Base-by-base conservation (phyloP, 768 basidiomycete genomes). In the Collybia nuda region DNA sequence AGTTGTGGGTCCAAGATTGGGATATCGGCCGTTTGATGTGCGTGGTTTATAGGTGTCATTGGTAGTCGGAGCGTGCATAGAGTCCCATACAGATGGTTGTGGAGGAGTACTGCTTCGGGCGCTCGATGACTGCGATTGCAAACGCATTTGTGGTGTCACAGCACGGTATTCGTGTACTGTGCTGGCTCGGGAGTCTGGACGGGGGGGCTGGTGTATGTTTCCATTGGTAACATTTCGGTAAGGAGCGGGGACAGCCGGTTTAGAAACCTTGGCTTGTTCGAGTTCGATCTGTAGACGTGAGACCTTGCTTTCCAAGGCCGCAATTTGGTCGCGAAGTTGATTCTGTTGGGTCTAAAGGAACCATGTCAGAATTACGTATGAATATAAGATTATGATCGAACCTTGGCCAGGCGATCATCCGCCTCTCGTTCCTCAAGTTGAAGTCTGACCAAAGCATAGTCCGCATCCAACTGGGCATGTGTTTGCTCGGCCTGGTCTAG, bases 381-480 rank as follows among this genome's bases (percentile, higher is more conserved):
- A 44, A 29, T 53, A 5, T 21, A 12, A 28, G 15, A 50, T 24
- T 32, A 32, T 47, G 6, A 44, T 17, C 46, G 52, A 67, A 91
- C 91, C 81, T 85, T 79, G 47, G 73, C 64, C 53, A 88, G 63
- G 23, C 88, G 84, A 58, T 82, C 80, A 52, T 87, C 80, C 15
- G 83, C 85, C 56, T 89, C 88, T 49, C 77, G 76, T 58, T 91
- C 90, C 57, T 91, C 88, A 5, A 92, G 76, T 55, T 90, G 88
- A 51, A 86, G 67, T 64, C 78, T 87, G 32, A 75, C 72, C 51
- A 88, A 66, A 7, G 85, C 80, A 56, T 82, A 77, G 57, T 93
- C 90, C 6, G 83, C 79, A 23, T 89, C 87, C 29, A 90, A 66
- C 65, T 88, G 88, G 9, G 69, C 62, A 17, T 81, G 81, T 0